Evolutionary conservation across 2,329 filamentous ascomycete species (phyloP), one percentile per base, ranked within the genome.

Genomic region (Leptographium flavum): DNA sequence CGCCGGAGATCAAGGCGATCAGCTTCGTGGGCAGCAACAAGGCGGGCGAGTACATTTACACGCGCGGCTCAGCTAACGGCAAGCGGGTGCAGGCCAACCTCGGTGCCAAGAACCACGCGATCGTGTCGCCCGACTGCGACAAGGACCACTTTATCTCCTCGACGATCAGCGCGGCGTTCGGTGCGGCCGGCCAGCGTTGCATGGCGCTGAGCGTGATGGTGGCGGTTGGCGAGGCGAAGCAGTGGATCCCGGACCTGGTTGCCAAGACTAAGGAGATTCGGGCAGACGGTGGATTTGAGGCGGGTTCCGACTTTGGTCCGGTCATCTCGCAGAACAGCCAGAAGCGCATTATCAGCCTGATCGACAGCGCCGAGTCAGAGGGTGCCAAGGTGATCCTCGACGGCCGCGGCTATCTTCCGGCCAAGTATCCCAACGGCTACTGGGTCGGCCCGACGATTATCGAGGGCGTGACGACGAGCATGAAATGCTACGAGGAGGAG

Each of bases 81-180:
- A 92, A 92, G 74, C 81, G 85, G 56, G 83, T 87, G 27, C 85
- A 92, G 66, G 85, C 85, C 60, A 90, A 92, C 65, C 66, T 92
- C 49, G 85, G 85, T 33, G 85, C 85, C 53, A 92, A 92, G 74
- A 92, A 92, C 70, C 85, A 92, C 61, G 84, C 83, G 28, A 81
- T 82, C 45, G 79, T 90, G 28, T 74, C 88, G 47, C 84, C 84
- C 19, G 85, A 92, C 67, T 83, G 79, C 68, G 88, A 90, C 70
- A 88, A 86, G 74, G 87, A 90, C 68, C 82, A 87, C 56, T 84
- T 87, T 52, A 67, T 92, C 56, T 88, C 88, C 65, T 81, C 83
- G 36, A 83, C 90, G 53, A 75, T 83, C 6, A 85, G 85, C 52
- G 85, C 85, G 31, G 84, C 85, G 22, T 92, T 90, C 53, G 85